Conservation (phyloP, 1,284 basidiomycete genomes). For the Acaromyces ingoldii region DNA sequence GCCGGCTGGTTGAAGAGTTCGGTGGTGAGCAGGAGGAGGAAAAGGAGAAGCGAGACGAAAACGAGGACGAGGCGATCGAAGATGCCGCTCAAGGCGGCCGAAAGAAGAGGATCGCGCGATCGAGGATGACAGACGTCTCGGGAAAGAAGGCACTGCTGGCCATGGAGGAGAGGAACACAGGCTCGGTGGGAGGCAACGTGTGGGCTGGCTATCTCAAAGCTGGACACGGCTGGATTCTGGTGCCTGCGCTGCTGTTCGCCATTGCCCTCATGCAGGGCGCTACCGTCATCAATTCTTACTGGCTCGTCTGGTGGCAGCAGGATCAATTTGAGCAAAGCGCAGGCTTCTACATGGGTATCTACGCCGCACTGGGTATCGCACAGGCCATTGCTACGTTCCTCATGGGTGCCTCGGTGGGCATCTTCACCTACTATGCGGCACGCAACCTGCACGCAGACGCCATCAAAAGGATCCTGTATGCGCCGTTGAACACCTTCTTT, state of each 20-base stretch:
- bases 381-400: constrained; percentile 63
- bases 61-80: constrained; percentile 23
- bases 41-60: constrained; percentile 30
- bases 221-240: constrained; percentile 60
- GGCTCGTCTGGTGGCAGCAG: constrained; percentile 57
- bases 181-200: constrained; percentile 54
- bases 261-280: constrained; percentile 65
- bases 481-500: constrained; percentile 67
- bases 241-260: constrained; percentile 60
- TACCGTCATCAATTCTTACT: constrained; percentile 54
- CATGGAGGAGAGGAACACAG: constrained; percentile 47
- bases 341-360: constrained; percentile 68
- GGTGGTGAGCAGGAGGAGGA: constrained; percentile 43
- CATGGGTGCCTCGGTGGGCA: constrained; percentile 60
- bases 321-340: constrained; percentile 56
- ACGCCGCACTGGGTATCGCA: constrained; percentile 63
- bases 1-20: constrained; percentile 54
- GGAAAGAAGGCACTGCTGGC: constrained; percentile 32
- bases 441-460: constrained; percentile 61
- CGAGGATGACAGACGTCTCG: constrained; percentile 17
- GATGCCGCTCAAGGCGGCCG: constrained; percentile 11
- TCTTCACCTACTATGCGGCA: constrained; percentile 64
- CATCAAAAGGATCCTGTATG: constrained; percentile 60
- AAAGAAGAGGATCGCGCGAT: constrained; percentile 9
- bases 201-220: constrained; percentile 67